phyloP scores from a whole-genome alignment of 768 basidiomycete species.

The Mycena maculata region DNA sequence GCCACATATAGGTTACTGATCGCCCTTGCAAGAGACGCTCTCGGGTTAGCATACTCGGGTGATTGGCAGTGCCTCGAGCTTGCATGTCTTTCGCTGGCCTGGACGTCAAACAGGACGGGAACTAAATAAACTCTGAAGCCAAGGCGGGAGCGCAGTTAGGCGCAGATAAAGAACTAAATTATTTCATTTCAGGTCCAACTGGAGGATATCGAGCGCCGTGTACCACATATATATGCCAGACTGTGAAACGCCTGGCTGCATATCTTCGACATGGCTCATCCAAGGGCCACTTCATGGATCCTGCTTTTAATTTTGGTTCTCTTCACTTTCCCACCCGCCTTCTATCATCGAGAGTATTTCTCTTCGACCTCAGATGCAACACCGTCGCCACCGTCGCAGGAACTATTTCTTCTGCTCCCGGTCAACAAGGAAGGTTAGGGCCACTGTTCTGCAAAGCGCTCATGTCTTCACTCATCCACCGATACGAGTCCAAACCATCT shows the following conservation, averaged over 20 bases:
- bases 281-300: background rate
- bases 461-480: conserved; percentile 28
- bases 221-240: background rate
- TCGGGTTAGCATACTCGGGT: too few species aligned
- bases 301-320: background rate
- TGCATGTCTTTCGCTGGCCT: too few species aligned
- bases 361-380: background rate
- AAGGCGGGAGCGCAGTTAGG: too few species aligned
- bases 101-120: too few species aligned
- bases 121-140: too few species aligned
- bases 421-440: background rate
- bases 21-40: too few species aligned
- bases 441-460: conserved; percentile 27
- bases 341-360: background rate
- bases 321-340: background rate
- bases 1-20: too few species aligned
- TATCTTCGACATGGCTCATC: background rate
- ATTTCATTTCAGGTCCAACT: too few species aligned
- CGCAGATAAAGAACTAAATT: too few species aligned
- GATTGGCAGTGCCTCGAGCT: too few species aligned
- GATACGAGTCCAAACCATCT: too few species aligned
- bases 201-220: too few species aligned
- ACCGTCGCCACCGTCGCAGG: background rate
- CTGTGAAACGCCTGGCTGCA: background rate
- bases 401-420: conserved; percentile 17